phyloP scores from a whole-genome alignment of 192 early-diverging fungal genomes.

The Backusella luteola region DNA sequence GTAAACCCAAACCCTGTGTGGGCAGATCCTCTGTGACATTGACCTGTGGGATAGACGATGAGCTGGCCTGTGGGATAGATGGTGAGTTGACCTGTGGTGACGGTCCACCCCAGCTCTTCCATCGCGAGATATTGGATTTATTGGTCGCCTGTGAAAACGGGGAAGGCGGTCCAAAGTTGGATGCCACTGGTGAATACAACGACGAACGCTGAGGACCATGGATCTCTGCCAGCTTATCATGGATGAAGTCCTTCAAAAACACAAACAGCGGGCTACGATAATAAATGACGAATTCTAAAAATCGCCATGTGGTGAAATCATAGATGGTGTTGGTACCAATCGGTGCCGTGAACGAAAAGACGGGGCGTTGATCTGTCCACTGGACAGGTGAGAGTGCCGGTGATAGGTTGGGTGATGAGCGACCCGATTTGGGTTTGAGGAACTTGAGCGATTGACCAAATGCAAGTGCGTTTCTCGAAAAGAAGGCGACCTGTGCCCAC shows the following conservation, averaged over 20 bases:
- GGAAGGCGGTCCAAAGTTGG: not conserved
- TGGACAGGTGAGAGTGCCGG: not conserved
- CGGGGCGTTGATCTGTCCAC: not conserved
- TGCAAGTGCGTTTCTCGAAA: conserved; percentile 37
- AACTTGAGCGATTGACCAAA: conserved; percentile 35
- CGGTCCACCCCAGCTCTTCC: conserved; percentile 48
- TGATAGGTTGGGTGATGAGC: not conserved
- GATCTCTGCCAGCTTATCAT: conserved; percentile 34
- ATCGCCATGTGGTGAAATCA: conserved; percentile 51
- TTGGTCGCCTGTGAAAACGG: not conserved
- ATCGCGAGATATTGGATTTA: conserved; percentile 27
- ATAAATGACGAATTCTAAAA: conserved; percentile 51
- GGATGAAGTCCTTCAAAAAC: conserved; percentile 43
- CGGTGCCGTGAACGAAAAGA: not conserved
- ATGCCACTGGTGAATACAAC: not conserved
- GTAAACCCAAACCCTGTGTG: conserved; percentile 11
- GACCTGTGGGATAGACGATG: not conserved
- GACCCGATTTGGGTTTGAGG: conserved; percentile 9
- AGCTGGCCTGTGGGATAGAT: no score
- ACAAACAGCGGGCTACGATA: conserved; percentile 48
- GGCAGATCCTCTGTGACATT: not conserved
- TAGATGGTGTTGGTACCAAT: conserved; percentile 3
- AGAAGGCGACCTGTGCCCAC: conserved; percentile 42
- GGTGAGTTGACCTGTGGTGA: not conserved
- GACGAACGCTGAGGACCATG: conserved; percentile 10